Conservation (phyloP, 768 basidiomycete species). For the Tylopilus subfusipes region DNA sequence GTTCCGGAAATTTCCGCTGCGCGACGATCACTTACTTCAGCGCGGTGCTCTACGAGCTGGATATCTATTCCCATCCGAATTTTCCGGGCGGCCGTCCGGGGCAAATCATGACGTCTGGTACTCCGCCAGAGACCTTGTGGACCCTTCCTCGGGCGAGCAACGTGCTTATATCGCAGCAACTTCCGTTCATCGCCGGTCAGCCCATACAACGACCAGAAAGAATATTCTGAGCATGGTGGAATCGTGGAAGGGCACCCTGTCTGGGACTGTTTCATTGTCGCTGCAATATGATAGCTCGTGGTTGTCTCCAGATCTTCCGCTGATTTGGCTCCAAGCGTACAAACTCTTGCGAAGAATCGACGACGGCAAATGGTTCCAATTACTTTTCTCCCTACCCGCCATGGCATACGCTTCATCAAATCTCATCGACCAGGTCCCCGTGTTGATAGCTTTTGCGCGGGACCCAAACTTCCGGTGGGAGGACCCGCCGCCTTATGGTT, state of each 20-base stretch:
- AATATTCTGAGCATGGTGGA: conserved; percentile 7
- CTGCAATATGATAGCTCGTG: conserved; percentile 28
- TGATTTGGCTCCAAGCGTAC: conserved; percentile 28
- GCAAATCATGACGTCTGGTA: conserved; percentile 10
- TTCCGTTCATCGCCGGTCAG: not conserved
- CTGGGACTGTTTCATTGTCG: not conserved
- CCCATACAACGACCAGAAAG: not conserved
- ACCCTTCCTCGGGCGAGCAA: not conserved
- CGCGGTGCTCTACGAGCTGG: conserved; percentile 17
- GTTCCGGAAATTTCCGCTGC: conserved; percentile 6
- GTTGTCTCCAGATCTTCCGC: conserved; percentile 18
- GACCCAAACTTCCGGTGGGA: conserved; percentile 3
- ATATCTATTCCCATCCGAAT: conserved; percentile 6
- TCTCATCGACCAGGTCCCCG: conserved; percentile 17
- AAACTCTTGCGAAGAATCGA: conserved; percentile 16
- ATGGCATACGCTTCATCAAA: conserved; percentile 27
- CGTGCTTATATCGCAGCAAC: conserved; percentile 14
- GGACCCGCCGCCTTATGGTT: conserved; percentile 12
- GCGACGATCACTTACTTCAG: conserved; percentile 10
- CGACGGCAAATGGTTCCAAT: conserved; percentile 11
- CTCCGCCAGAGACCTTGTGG: conserved; percentile 7
- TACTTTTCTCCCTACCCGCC: conserved; percentile 33
- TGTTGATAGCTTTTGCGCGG: conserved; percentile 31
- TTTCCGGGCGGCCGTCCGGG: not conserved
- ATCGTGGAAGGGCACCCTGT: conserved; percentile 1